Conservation (phyloP, 768 basidiomycete species). For the Erythrobasidium yunnanense region DNA sequence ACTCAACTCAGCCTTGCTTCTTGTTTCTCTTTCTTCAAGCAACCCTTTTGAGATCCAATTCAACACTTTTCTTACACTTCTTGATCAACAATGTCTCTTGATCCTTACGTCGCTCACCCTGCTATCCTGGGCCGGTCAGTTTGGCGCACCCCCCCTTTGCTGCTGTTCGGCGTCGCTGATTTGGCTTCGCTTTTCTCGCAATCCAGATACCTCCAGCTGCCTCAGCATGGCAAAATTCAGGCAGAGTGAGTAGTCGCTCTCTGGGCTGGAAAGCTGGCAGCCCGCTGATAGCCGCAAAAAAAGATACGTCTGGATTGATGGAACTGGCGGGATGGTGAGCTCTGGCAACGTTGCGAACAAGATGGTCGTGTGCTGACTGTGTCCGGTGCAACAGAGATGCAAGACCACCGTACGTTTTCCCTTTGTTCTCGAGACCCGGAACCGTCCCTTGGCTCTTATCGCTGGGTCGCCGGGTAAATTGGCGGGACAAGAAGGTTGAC, state of each 20-base stretch:
- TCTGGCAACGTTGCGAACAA: not conserved
- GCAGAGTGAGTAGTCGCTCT: too few relatives aligned
- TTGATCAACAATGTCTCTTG: not conserved
- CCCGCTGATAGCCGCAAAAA: too few relatives aligned
- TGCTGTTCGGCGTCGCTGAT: too few relatives aligned
- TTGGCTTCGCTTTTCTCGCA: too few relatives aligned
- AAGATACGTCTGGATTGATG: conserved; percentile 5
- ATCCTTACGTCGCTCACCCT: conserved; percentile 52
- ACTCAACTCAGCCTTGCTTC: not conserved
- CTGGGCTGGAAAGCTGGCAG: too few relatives aligned
- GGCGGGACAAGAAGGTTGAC: not conserved
- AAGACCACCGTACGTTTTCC: conserved; percentile 70
- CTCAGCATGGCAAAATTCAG: too few relatives aligned
- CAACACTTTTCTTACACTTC: not conserved
- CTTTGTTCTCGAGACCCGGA: not conserved
- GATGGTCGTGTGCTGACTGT: not conserved
- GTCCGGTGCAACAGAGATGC: conserved; percentile 53
- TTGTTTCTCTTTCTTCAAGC: not conserved
- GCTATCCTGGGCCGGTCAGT: conserved; percentile 57
- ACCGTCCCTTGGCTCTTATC: not conserved
- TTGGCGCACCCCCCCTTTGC: not conserved
- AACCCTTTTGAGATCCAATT: not conserved
- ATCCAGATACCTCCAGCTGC: too few relatives aligned
- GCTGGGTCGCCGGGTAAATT: not conserved
- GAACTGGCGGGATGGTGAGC: not conserved